Percentiles rank a stretch among this genome's conserved stretches.
These are phyloP conservation scores for Pestalotiopsis sp. DNA, from an alignment of 2,329 filamentous ascomycete genomes.

Conservation along the genomic window DNA sequence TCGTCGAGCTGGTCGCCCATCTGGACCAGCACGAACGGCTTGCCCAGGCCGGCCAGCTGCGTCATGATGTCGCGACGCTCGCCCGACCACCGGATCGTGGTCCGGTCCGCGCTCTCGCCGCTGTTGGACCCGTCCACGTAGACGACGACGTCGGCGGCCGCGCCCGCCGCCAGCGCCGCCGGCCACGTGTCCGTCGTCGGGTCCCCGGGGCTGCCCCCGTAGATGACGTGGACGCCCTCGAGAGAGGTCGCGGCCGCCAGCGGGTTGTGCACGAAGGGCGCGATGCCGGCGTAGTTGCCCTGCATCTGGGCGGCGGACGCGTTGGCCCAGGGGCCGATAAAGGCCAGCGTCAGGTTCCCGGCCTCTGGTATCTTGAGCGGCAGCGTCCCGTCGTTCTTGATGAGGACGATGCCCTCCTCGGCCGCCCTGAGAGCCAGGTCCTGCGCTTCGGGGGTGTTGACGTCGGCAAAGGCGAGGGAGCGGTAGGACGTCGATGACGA, in stretches of 20 bases:
- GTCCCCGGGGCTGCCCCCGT: slow-evolving; percentile 32
- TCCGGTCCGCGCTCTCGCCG: slow-evolving; percentile 53
- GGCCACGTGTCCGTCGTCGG: slow-evolving; percentile 32
- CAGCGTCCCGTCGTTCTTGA: slow-evolving; percentile 28
- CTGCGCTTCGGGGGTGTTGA: slow-evolving; percentile 25
- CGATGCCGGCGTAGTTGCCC: slow-evolving; percentile 48
- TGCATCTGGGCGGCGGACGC: slow-evolving; percentile 26
- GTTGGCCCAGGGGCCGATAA: slow-evolving; percentile 29
- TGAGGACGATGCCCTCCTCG: slow-evolving; percentile 27
- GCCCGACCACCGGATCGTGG: slow-evolving; percentile 51
- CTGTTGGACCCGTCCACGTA: slow-evolving; percentile 57
- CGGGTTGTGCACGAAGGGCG: slow-evolving; percentile 58
- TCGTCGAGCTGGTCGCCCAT: slow-evolving; percentile 52
- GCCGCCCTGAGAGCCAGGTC: slow-evolving; percentile 25
- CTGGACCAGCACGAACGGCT: slow-evolving; percentile 54
- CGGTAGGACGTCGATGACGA: slow-evolving; percentile 24
- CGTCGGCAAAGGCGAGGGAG: slow-evolving; percentile 23
- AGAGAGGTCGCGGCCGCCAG: slow-evolving; percentile 53
- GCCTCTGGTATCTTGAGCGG: slow-evolving; percentile 21
- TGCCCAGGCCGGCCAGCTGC: slow-evolving; percentile 36
- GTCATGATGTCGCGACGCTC: slow-evolving; percentile 54
- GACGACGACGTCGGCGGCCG: slow-evolving; percentile 52
- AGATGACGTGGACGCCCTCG: slow-evolving; percentile 48
- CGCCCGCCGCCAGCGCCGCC: slow-evolving; percentile 39
- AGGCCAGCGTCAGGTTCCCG: slow-evolving; percentile 21